Evolutionary conservation across 805 yeast species (phyloP).

Genomic region (Metschnikowia dekortorum): DNA sequence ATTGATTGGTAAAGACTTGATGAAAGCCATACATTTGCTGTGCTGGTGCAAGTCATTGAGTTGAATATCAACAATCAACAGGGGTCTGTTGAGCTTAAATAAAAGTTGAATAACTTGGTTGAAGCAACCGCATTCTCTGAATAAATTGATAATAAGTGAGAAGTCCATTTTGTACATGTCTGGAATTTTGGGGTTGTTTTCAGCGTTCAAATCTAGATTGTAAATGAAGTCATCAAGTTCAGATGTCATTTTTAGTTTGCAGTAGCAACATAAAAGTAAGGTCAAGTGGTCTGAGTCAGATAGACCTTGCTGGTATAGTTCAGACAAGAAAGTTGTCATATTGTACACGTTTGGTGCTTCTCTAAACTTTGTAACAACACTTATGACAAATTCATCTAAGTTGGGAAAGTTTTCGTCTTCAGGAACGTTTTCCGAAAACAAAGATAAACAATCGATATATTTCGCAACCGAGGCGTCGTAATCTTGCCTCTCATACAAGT

Average conservation of each 20-base stretch:
- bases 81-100: slow-evolving; percentile 66
- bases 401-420: slow-evolving; percentile 12
- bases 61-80: slow-evolving; percentile 69
- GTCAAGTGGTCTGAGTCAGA: slow-evolving; percentile 83
- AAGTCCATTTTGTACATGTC: slow-evolving; percentile 39
- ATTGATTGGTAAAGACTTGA: slow-evolving; percentile 65
- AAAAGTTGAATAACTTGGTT: slow-evolving; percentile 68
- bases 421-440: slow-evolving; percentile 12
- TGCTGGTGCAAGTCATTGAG: slow-evolving; percentile 62
- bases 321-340: slow-evolving; percentile 60
- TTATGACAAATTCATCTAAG: slow-evolving; percentile 46
- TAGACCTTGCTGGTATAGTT: slow-evolving; percentile 47
- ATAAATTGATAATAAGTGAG: slow-evolving; percentile 59
- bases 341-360: slow-evolving; percentile 69
- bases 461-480: slow-evolving; percentile 68
- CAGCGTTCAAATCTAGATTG: slow-evolving; percentile 25
- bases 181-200: slow-evolving; percentile 5
- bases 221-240: slow-evolving; percentile 57
- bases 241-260: slow-evolving; percentile 62
- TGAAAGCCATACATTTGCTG: slow-evolving; percentile 56
- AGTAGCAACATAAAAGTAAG: slow-evolving; percentile 68
- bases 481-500: slow-evolving; percentile 61
- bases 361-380: slow-evolving; percentile 71
- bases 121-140: slow-evolving; percentile 67
- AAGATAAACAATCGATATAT: slow-evolving; percentile 48